phyloP scores from a whole-genome alignment of 371 early-diverging fungal genomes.

The Rhizopus sp. region DNA sequence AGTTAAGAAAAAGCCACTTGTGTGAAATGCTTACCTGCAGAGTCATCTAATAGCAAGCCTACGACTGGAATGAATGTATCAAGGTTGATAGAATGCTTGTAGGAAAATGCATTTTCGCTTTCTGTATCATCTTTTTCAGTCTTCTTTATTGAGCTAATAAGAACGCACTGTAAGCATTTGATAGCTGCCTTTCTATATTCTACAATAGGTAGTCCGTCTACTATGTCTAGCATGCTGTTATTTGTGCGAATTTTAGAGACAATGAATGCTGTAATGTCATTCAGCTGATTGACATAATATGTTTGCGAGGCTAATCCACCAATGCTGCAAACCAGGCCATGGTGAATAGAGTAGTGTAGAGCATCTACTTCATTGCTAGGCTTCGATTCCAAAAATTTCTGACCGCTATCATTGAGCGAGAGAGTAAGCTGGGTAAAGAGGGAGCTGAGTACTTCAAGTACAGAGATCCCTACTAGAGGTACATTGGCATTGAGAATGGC shows the following conservation, averaged over 20 bases:
- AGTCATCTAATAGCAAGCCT: slow-evolving; percentile 32
- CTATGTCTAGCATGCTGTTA: slow-evolving; percentile 26
- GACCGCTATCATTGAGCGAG: slow-evolving; percentile 33
- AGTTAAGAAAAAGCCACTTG: no score
- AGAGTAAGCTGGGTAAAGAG: slow-evolving; percentile 62
- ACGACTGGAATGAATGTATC: slow-evolving; percentile 45
- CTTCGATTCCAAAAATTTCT: slow-evolving; percentile 9
- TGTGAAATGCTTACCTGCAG: slow-evolving; percentile 20
- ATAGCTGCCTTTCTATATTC: slow-evolving; percentile 49
- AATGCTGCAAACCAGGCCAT: slow-evolving; percentile 57
- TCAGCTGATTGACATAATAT: slow-evolving; percentile 83
- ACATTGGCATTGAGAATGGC: slow-evolving; percentile 55
- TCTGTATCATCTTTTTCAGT: slow-evolving; percentile 16
- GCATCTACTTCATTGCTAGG: slow-evolving; percentile 15
- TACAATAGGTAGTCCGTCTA: slow-evolving; percentile 49
- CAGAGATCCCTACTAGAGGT: slow-evolving; percentile 75
- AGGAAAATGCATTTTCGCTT: slow-evolving; percentile 14
- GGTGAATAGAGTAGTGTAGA: slow-evolving; percentile 48
- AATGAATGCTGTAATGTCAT: slow-evolving; percentile 78
- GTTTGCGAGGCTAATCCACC: slow-evolving; percentile 78
- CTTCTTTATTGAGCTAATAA: slow-evolving; percentile 7
- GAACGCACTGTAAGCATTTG: slow-evolving; percentile 38
- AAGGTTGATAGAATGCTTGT: slow-evolving; percentile 22
- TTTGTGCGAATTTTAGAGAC: slow-evolving; percentile 62
- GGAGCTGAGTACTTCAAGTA: slow-evolving; percentile 79